Conservation (phyloP, 768 basidiomycete genomes). For the Termitomyces sp. region DNA sequence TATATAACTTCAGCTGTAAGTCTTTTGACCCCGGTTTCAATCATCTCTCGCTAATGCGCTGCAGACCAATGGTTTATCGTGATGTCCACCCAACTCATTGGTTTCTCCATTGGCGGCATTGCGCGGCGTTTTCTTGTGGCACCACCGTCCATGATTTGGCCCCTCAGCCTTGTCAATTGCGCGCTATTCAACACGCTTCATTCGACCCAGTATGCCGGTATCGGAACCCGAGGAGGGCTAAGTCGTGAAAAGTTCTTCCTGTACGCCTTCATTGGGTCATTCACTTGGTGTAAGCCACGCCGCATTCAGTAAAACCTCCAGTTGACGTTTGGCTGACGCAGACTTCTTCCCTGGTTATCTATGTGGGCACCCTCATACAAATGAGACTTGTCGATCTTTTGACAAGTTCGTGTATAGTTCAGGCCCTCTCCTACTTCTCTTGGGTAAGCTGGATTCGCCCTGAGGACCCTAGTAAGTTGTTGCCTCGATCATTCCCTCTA, state of each 20-base stretch:
- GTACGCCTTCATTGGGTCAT: conserved; percentile 49
- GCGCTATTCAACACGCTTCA: conserved; percentile 75
- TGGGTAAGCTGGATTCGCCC: conserved; percentile 55
- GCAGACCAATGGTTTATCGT: conserved; percentile 69
- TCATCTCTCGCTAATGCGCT: conserved; percentile 3
- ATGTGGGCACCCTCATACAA: conserved; percentile 19
- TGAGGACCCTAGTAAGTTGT: conserved; percentile 35
- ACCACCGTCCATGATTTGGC: conserved; percentile 65
- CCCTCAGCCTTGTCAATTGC: conserved; percentile 61
- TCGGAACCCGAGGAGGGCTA: conserved; percentile 52
- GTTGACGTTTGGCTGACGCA: conserved; percentile 17
- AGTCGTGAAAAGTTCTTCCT: conserved; percentile 69
- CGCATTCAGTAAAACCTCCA: conserved; percentile 12
- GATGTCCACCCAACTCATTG: conserved; percentile 63
- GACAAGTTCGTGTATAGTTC: conserved; percentile 20
- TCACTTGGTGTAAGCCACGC: conserved; percentile 48
- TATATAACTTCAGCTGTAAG: conserved; percentile 53
- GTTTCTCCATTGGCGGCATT: conserved; percentile 73
- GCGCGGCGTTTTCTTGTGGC: conserved; percentile 67
- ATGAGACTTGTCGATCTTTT: neutral
- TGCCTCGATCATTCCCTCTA: neutral
- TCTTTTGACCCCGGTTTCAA: neutral
- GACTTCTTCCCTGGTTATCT: conserved; percentile 37
- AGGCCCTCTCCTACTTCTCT: conserved; percentile 50
- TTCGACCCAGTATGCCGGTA: conserved; percentile 59